Base-by-base conservation (phyloP, 2,329 filamentous ascomycete species). In the Ophiostoma populinum region DNA sequence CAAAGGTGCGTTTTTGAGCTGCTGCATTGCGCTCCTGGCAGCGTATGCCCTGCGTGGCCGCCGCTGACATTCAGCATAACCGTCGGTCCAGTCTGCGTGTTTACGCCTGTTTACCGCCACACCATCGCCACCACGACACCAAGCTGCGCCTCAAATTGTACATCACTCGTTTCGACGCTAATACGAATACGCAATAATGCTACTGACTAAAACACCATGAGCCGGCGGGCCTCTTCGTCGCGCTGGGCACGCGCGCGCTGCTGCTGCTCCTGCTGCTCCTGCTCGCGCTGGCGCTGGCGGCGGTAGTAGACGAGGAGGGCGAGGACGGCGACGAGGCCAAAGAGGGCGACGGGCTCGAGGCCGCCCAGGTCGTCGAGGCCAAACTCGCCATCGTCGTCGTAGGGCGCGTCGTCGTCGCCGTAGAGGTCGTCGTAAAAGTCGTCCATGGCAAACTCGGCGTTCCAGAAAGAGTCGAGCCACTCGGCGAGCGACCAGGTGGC, bases 401-500 rank as follows among this genome's bases (percentile, higher is more conserved):
- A 39, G 62, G 34, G 35, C 20, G 35, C 39, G 11, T 70, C 65
- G 43, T 69, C 66, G 18, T 66, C 64, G 28, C 76, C 69, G 38
- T 83, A 79, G 46, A 64, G 61, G 6, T 28, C 24, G 10, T 35
- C 33, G n/a, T 35, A 35, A 13, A 25, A 35, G 9, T 21, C 24
- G 33, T 15, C 18, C n/a, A 28, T 11, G 11, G 10, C 32, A 6
- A 24, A 27, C 6, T 33, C 68, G 61, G 39, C 81, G 71, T 34
- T 78, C 69, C 40, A 81, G 51, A 94, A 94, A 40, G 86, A 80
- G 41, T 68, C 68, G 35, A 94, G 65, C 86, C 86, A 95, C 53
- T 95, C 85, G 16, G 67, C 68, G 15, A 92, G 62, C 0, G 81
- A 83, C 62, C 80, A 80, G 30, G 80, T 67, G 45, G 82, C 78